A percentile compares a stretch with the other conserved stretches of the same genome.
phyloP scores from a whole-genome alignment of 1,284 basidiomycete species.

The Boletus calvinii region DNA sequence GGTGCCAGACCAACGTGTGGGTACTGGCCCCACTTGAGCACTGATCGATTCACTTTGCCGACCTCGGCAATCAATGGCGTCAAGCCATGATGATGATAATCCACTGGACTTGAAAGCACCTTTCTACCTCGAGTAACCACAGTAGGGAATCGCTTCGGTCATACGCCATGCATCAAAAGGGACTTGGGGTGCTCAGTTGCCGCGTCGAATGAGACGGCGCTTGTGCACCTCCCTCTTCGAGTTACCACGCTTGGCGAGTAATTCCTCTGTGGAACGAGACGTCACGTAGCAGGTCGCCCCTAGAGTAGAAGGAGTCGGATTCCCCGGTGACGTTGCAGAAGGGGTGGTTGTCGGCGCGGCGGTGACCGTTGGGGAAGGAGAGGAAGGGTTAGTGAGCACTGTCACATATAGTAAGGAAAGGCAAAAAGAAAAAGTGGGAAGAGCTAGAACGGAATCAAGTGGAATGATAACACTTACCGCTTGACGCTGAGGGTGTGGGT shows the following conservation, averaged over 20 bases:
- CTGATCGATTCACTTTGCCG: not conserved
- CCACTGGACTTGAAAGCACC: not conserved
- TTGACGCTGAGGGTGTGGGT: slow-evolving; percentile 14
- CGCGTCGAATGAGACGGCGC: slow-evolving; percentile 26
- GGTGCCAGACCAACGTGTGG: slow-evolving; percentile 7
- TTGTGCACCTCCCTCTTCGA: slow-evolving; percentile 23
- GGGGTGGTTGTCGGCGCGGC: not conserved
- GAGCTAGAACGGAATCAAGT: not conserved
- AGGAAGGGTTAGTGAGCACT: slow-evolving; percentile 24
- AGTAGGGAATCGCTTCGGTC: not conserved
- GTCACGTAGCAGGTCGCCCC: slow-evolving; percentile 22
- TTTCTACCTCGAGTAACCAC: not conserved
- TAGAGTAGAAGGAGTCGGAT: slow-evolving; percentile 6
- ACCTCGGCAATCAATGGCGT: slow-evolving; percentile 8
- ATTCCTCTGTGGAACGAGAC: slow-evolving; percentile 10
- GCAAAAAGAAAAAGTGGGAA: not conserved
- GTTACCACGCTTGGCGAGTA: slow-evolving; percentile 21
- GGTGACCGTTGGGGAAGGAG: slow-evolving; percentile 6
- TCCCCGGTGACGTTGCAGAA: slow-evolving; percentile 8
- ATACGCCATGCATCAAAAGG: not conserved
- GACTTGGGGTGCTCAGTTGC: slow-evolving; percentile 4
- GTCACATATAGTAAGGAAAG: slow-evolving; percentile 23
- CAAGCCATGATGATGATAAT: slow-evolving; percentile 10
- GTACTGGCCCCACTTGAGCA: slow-evolving; percentile 11
- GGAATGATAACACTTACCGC: slow-evolving; percentile 17